Conservation (phyloP, 73 alveolate genomes). For the Breviolum minutum region DNA sequence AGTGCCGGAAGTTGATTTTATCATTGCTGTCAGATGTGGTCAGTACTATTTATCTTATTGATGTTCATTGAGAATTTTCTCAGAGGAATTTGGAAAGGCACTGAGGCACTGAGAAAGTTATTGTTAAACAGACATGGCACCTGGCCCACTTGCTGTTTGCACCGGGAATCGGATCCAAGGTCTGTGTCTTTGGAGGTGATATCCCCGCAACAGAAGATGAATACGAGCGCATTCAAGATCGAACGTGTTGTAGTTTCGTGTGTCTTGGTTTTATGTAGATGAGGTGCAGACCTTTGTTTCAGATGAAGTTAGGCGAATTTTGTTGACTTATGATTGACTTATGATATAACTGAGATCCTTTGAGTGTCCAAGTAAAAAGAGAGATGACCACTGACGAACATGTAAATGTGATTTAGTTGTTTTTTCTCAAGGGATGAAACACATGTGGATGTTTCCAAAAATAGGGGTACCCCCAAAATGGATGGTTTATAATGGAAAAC, state of each 20-base stretch:
- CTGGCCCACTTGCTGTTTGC: too few species aligned
- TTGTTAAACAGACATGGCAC: too few species aligned
- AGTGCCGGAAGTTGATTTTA: not conserved
- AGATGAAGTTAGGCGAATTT: too few species aligned
- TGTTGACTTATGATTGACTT: not conserved
- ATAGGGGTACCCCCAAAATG: too few species aligned
- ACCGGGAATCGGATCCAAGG: not conserved
- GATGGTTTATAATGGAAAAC: too few species aligned
- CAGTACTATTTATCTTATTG: not conserved
- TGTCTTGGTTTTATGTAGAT: not conserved
- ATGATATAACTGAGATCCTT: not conserved
- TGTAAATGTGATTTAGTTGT: too few species aligned
- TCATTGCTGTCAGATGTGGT: too few species aligned
- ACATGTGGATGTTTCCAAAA: too few species aligned
- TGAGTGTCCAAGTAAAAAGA: not conserved
- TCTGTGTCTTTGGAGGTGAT: conserved; percentile 79
- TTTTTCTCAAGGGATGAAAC: too few species aligned
- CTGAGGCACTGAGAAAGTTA: not conserved
- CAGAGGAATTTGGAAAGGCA: not conserved
- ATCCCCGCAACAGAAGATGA: conserved; percentile 66
- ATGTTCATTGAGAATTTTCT: not conserved
- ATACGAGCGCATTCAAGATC: conserved; percentile 87
- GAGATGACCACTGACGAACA: not conserved
- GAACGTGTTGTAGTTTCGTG: conserved; percentile 88
- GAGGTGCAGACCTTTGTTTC: not conserved